Evolutionary conservation across 345 rosid species (phyloP).

Genomic region (Dimocarpus longan): DNA sequence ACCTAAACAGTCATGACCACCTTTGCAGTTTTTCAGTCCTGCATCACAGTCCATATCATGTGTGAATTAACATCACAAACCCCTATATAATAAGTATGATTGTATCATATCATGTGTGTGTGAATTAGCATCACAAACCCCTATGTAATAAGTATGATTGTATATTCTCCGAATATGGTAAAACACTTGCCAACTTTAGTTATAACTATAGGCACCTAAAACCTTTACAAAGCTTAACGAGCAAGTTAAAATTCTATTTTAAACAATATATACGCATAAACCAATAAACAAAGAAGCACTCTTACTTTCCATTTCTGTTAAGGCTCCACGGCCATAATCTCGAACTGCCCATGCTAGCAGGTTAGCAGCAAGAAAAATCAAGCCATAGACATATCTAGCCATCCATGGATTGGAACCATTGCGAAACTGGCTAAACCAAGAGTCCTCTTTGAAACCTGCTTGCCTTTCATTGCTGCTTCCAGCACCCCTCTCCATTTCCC

Average conservation of each 20-base stretch:
- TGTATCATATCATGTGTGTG: neutral
- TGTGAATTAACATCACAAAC: conserved; percentile 17
- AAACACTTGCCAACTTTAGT: conserved; percentile 5
- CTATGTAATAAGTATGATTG: neutral
- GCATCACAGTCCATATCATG: conserved; percentile 32
- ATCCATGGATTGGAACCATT: conserved; percentile 92
- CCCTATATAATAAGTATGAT: neutral
- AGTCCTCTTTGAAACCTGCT: conserved; percentile 46
- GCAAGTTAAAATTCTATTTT: neutral
- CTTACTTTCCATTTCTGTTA: conserved; percentile 74
- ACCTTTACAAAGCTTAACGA: neutral
- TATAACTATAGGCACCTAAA: neutral
- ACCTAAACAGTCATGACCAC: conserved; percentile 79
- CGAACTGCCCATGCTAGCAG: conserved; percentile 90
- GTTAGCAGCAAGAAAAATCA: conserved; percentile 77
- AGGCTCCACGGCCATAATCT: conserved; percentile 73
- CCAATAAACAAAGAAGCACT: conserved; percentile 10
- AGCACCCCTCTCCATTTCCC: conserved; percentile 63
- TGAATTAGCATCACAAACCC: conserved; percentile 17
- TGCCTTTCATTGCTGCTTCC: conserved; percentile 34
- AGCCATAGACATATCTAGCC: conserved; percentile 84
- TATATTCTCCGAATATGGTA: neutral
- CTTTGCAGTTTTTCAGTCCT: conserved; percentile 73
- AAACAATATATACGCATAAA: neutral
- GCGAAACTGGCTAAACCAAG: conserved; percentile 83